Evolutionary conservation across 108 stramenopile species (phyloP).

Genomic region (Mayamaea pseudoterrestris): DNA sequence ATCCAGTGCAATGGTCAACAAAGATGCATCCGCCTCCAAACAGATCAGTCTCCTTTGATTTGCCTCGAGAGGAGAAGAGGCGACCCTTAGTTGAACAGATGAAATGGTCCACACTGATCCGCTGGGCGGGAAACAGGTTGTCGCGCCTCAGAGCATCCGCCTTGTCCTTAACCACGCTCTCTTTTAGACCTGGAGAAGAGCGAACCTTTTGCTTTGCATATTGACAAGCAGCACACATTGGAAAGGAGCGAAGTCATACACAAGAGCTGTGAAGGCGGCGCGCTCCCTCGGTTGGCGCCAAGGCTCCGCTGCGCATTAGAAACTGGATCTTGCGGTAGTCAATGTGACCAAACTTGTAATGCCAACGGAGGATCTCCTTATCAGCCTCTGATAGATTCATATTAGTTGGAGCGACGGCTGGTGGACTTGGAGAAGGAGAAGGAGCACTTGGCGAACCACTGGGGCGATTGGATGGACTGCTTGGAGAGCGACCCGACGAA

Average conservation of each 20-base stretch:
- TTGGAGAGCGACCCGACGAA: no score
- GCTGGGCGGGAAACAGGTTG: conserved; percentile 19
- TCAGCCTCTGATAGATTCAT: conserved; percentile 18
- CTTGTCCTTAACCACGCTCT: conserved; percentile 2
- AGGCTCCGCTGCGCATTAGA: conserved; percentile 5
- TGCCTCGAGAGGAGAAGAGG: conserved; percentile 12
- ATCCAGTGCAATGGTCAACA: conserved; percentile 16
- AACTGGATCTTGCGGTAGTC: conserved; percentile 2
- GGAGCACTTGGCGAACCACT: no score
- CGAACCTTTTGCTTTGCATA: conserved; percentile 2
- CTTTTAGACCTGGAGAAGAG: background rate
- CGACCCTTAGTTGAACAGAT: conserved; percentile 15
- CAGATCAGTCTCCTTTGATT: conserved; percentile 8
- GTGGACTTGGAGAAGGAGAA: no score
- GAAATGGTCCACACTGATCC: conserved; percentile 29
- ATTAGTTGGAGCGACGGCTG: conserved; percentile 20
- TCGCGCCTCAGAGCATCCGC: conserved; percentile 3
- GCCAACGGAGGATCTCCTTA: conserved; percentile 14
- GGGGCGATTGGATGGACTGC: no score
- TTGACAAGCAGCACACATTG: conserved; percentile 12
- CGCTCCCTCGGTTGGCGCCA: background rate
- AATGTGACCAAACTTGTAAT: conserved; percentile 17
- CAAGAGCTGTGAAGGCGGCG: conserved; percentile 1
- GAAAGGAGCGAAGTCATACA: background rate
- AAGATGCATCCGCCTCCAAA: conserved; percentile 22